Percentiles rank a stretch among this genome's conserved stretches.
These are phyloP conservation scores for Colletotrichum coccodes DNA, from an alignment of 2,329 filamentous ascomycete species.

Conservation along the genomic window DNA sequence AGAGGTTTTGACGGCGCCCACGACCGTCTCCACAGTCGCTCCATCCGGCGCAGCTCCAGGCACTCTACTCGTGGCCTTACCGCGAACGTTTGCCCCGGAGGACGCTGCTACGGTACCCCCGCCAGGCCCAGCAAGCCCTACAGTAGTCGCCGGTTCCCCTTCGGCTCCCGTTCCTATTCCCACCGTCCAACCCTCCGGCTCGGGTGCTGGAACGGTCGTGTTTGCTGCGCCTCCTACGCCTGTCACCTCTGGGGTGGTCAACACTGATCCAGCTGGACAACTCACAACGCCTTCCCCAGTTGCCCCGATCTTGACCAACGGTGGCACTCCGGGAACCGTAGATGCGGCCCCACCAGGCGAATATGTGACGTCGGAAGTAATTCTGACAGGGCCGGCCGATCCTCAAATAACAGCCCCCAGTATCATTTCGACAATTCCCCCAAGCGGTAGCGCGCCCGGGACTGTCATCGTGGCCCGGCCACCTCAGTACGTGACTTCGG, in stretches of 20 bases:
- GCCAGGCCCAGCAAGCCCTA: not conserved
- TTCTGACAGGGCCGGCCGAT: not conserved
- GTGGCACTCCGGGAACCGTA: not conserved
- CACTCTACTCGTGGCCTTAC: not conserved
- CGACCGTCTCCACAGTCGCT: slow-evolving; percentile 1
- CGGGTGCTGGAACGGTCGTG: slow-evolving; percentile 19
- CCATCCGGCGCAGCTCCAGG: not conserved
- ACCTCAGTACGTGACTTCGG: not conserved
- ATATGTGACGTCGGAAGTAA: not conserved
- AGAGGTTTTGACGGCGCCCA: not conserved
- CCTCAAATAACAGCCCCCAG: not conserved
- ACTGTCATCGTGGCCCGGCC: not conserved
- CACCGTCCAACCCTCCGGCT: slow-evolving; percentile 4
- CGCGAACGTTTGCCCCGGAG: not conserved
- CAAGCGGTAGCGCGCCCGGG: slow-evolving; percentile 13
- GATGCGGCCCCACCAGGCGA: not conserved
- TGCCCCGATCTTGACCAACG: not conserved
- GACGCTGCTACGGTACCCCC: not conserved
- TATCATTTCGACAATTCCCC: not conserved
- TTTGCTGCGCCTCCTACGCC: slow-evolving; percentile 8
- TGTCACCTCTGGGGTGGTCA: slow-evolving; percentile 15
- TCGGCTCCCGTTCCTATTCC: not conserved
- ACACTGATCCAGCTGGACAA: not conserved
- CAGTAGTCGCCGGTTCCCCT: not conserved
- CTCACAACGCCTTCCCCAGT: slow-evolving; percentile 12